Percentiles rank a stretch among this genome's conserved stretches.
phyloP scores from a whole-genome alignment of 257 asterid genomes.

The Capsicum chinense region DNA sequence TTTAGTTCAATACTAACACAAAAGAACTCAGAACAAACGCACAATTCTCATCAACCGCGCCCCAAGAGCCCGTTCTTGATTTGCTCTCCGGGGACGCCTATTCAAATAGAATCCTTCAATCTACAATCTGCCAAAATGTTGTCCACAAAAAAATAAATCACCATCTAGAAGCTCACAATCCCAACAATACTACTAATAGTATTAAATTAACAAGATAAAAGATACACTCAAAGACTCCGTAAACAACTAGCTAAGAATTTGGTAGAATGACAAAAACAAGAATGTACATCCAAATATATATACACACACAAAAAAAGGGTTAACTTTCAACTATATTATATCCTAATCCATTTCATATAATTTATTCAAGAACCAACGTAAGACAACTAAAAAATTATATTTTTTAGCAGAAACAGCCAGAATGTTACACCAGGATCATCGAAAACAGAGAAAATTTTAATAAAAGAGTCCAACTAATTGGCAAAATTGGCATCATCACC shows the following conservation, averaged over 20 bases:
- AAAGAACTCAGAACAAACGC: constrained; percentile 34
- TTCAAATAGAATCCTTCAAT: constrained; percentile 37
- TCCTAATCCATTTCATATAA: neutral
- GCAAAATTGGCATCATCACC: neutral
- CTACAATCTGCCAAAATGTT: constrained; percentile 27
- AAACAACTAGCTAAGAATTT: constrained; percentile 33
- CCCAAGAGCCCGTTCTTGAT: constrained; percentile 26
- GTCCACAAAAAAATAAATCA: constrained; percentile 4
- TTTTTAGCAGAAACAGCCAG: constrained; percentile 35
- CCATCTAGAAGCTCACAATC: constrained; percentile 20
- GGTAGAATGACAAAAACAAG: constrained; percentile 29
- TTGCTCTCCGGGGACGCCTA: constrained; percentile 40
- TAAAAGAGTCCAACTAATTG: neutral
- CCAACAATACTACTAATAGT: neutral
- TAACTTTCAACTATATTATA: constrained; percentile 23
- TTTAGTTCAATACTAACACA: constrained; percentile 31
- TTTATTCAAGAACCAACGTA: neutral
- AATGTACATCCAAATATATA: constrained; percentile 6
- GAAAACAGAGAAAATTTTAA: constrained; percentile 2
- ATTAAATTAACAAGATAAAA: constrained; percentile 19
- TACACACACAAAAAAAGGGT: neutral
- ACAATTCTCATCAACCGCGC: constrained; percentile 18
- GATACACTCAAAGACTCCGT: constrained; percentile 27
- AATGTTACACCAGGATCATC: constrained; percentile 41
- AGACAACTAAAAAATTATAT: constrained; percentile 5